phyloP scores from a whole-genome alignment of 306 rosid genomes.

The Dalbergia cultrata region DNA sequence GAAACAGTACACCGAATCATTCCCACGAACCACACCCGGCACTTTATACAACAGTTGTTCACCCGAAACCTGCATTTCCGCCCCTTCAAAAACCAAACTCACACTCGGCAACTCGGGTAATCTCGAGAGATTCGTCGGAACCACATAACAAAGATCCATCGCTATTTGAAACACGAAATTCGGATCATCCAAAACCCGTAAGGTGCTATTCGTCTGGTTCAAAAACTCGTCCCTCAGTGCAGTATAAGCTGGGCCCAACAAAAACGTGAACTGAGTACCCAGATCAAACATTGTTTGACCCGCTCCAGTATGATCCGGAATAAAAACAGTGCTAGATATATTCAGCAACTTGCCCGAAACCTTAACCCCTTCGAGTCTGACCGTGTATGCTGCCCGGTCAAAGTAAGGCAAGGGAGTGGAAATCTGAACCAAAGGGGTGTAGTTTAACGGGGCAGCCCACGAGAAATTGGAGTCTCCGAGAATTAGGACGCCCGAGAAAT shows the following conservation, averaged over 20 bases:
- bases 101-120: conserved; percentile 65
- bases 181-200: conserved; percentile 64
- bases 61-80: conserved; percentile 69
- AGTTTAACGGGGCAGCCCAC: conserved; percentile 64
- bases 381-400: conserved; percentile 81
- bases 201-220: conserved; percentile 50
- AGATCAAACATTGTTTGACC: conserved; percentile 94
- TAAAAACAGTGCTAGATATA: conserved; percentile 49
- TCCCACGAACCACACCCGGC: conserved; percentile 55
- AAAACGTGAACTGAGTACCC: conserved; percentile 87
- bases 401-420: conserved; percentile 78
- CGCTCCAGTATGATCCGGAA: conserved; percentile 88
- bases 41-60: conserved; percentile 64
- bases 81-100: conserved; percentile 71
- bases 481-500: conserved; percentile 72
- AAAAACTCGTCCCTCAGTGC: conserved; percentile 62
- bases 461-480: conserved; percentile 74
- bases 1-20: conserved; percentile 74
- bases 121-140: conserved; percentile 48
- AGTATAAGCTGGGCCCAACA: conserved; percentile 76
- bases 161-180: conserved; percentile 76
- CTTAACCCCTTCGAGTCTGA: conserved; percentile 64
- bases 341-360: conserved; percentile 60
- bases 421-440: conserved; percentile 71
- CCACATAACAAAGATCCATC: conserved; percentile 77